These are phyloP conservation scores for Dictyostelium discoideum DNA, from an alignment of 78 protist species.

Conservation along the genomic window dicty_2.7 NC_007089.4:755001-755500, in stretches of 20 bases:
- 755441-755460: slow-evolving; percentile 32
- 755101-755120: slow-evolving; percentile 73
- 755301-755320: slow-evolving; percentile 71
- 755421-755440: slow-evolving; percentile 68
- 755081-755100: slow-evolving; percentile 58
- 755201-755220: slow-evolving; percentile 69
- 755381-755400: slow-evolving; percentile 41
- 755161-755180: slow-evolving; percentile 59
- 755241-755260: slow-evolving; percentile 73
- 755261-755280: slow-evolving; percentile 56
- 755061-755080: slow-evolving; percentile 18
- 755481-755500: slow-evolving; percentile 77
- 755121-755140: slow-evolving; percentile 51
- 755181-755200: slow-evolving; percentile 42
- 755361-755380: slow-evolving; percentile 71
- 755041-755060: not conserved
- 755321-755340: slow-evolving; percentile 69
- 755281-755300: slow-evolving; percentile 84
- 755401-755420: slow-evolving; percentile 79
- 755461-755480: slow-evolving; percentile 82
- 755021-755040: not conserved
- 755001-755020: not conserved
- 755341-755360: slow-evolving; percentile 69
- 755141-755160: slow-evolving; percentile 57
- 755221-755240: slow-evolving; percentile 63